Evolutionary conservation across 352 stramenopile genomes (phyloP), one percentile per base, ranked within the genome.

Genomic region (Globisporangium paroecandrum): DNA sequence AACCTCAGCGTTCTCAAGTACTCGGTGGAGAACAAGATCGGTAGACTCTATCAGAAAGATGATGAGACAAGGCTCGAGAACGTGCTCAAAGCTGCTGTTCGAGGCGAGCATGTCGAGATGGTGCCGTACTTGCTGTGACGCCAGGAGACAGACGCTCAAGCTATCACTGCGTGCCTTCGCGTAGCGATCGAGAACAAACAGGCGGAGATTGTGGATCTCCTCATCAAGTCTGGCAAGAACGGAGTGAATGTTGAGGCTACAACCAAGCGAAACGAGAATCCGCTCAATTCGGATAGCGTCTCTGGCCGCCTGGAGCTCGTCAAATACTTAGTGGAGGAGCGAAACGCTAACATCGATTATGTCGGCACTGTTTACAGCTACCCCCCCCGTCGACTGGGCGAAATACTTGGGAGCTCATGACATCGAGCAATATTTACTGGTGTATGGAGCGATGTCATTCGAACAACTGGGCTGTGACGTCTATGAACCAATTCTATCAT

Each of bases 1-100:
- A 71, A 46, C 22, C 20, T 65, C n/a, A 29, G 20, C 64, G 63
- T 34, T 4, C 15, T 47, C 18, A 65, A 60, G 64, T 59, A 58
- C 56, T 27, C 65, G 18, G 64, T 65, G 56, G 29, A 59, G 25
- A 58, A 58, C 32, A 15, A 29, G 5, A 34, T 58, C 13, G 53
- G 12, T 5, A 49, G 41, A 49, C n/a, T 9, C 41, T 49, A 22
- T n/a, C 15, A 49, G 41, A 49, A 49, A 7, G 5, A 4, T 4
- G 20, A 8, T 27, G 47, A 8, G 5, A 15, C n/a, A 55, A 25
- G 20, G 20, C 7, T 27, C 18, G 47, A 27, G 7, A n/a, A 13
- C n/a, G 7, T 15, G 47, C 12, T 27, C n/a, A 25, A 55, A 55
- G 47, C 47, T 27, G 47, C n/a, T 24, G 47, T 25, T 55, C 8